A percentile compares a stretch with the other conserved stretches of the same genome.
These are phyloP conservation scores for Candida gorgasii DNA, from an alignment of 805 yeast genomes.

Conservation along the genomic window DNA sequence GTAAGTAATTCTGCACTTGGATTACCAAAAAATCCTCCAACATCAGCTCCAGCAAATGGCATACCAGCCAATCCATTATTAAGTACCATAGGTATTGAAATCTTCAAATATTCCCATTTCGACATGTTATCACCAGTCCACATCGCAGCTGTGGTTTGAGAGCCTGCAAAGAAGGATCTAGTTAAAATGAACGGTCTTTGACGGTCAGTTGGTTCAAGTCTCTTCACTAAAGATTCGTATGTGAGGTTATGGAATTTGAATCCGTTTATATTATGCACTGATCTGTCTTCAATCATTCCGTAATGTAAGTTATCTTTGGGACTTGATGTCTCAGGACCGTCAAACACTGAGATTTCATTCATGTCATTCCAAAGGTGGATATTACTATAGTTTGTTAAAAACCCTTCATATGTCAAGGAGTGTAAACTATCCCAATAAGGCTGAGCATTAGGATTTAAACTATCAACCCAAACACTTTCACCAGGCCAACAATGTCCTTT, in stretches of 20 bases:
- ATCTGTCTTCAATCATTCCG: slow-evolving; percentile 87
- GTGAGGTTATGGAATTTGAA: slow-evolving; percentile 80
- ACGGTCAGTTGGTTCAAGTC: slow-evolving; percentile 45
- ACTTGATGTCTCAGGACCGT: slow-evolving; percentile 91
- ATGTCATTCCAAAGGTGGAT: slow-evolving; percentile 94
- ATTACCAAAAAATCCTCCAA: slow-evolving; percentile 94
- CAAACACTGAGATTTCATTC: slow-evolving; percentile 95
- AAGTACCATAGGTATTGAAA: slow-evolving; percentile 84
- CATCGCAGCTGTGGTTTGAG: slow-evolving; percentile 87
- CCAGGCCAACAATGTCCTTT: slow-evolving; percentile 99
- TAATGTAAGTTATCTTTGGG: slow-evolving; percentile 79
- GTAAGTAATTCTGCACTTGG: slow-evolving; percentile 78
- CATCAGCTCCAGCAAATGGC: slow-evolving; percentile 96
- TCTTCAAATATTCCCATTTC: slow-evolving; percentile 81
- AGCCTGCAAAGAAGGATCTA: slow-evolving; percentile 85
- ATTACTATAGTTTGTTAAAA: slow-evolving; percentile 56
- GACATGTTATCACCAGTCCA: slow-evolving; percentile 99
- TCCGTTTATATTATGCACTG: slow-evolving; percentile 87
- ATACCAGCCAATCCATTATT: slow-evolving; percentile 79
- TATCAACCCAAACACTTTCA: slow-evolving; percentile 89
- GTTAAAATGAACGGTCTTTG: slow-evolving; percentile 86
- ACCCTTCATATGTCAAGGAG: slow-evolving; percentile 33
- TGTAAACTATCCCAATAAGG: slow-evolving; percentile 61
- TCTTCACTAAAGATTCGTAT: slow-evolving; percentile 56
- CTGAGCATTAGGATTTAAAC: slow-evolving; percentile 64